Conservation (phyloP, 805 yeast species). For the Lipomyces oligophaga region DNA sequence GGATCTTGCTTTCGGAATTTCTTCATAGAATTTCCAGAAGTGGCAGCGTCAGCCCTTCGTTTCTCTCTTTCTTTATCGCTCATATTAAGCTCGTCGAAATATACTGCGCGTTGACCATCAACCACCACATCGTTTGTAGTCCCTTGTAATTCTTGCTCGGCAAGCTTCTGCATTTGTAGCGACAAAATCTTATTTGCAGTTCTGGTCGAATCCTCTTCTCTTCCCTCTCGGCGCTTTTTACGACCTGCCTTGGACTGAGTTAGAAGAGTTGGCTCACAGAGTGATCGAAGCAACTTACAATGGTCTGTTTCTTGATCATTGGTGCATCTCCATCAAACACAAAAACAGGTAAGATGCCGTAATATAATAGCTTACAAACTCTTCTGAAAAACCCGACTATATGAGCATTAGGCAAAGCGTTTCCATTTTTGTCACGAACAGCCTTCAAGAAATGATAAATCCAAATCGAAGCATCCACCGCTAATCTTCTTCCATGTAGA, state of each 20-base stretch:
- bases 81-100: slow-evolving; percentile 23
- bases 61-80: slow-evolving; percentile 18
- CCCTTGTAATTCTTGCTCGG: slow-evolving; percentile 37
- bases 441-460: slow-evolving; percentile 95
- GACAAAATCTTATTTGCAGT: slow-evolving; percentile 82
- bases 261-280: background rate
- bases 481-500: slow-evolving; percentile 69
- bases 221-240: slow-evolving; percentile 67
- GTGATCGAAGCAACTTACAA: slow-evolving; percentile 35
- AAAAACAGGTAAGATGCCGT: slow-evolving; percentile 84
- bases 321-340: slow-evolving; percentile 97
- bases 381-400: slow-evolving; percentile 93
- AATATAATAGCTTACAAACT: slow-evolving; percentile 81
- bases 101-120: slow-evolving; percentile 11
- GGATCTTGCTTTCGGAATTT: slow-evolving; percentile 64
- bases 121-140: slow-evolving; percentile 8
- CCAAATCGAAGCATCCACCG: slow-evolving; percentile 99
- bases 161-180: slow-evolving; percentile 63
- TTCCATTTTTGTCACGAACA: slow-evolving; percentile 81
- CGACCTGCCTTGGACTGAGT: slow-evolving; percentile 44
- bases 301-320: slow-evolving; percentile 70
- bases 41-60: slow-evolving; percentile 18
- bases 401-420: slow-evolving; percentile 72
- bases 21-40: slow-evolving; percentile 5
- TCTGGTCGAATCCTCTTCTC: slow-evolving; percentile 60